A percentile compares a stretch with the other conserved stretches of the same genome.
phyloP scores from a whole-genome alignment of 305 asterid species.

The Nicotiana rustica region DNA sequence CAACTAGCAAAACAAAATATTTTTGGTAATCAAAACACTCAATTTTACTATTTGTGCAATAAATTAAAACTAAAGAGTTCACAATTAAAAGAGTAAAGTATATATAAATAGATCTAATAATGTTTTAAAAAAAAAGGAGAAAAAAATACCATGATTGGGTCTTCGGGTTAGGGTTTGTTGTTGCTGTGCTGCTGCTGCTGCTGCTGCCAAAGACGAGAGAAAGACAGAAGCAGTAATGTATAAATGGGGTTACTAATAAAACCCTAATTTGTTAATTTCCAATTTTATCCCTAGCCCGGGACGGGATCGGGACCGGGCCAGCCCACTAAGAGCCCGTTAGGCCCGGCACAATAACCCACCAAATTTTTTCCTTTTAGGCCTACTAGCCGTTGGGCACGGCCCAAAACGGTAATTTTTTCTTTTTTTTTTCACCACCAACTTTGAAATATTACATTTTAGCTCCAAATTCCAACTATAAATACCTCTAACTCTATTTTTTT shows the following conservation, averaged over 20 bases:
- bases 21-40: too few species aligned
- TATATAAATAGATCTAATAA: too few species aligned
- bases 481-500: too few species aligned
- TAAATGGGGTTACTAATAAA: not conserved
- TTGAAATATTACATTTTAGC: too few species aligned
- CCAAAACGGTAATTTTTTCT: not conserved
- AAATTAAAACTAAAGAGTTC: not conserved
- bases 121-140: not conserved
- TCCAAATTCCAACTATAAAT: too few species aligned
- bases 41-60: not conserved
- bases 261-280: not conserved
- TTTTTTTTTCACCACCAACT: too few species aligned
- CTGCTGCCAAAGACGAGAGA: slow-evolving; percentile 5
- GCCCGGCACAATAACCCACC: slow-evolving; percentile 6
- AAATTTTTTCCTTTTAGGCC: not conserved
- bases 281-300: not conserved
- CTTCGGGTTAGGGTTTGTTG: slow-evolving; percentile 16
- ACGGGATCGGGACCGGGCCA: not conserved
- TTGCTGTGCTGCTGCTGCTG: not conserved
- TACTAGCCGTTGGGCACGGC: not conserved
- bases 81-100: not conserved
- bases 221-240: not conserved
- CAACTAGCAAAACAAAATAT: too few species aligned
- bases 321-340: not conserved
- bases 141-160: not conserved